These are phyloP conservation scores for Davidsoniella eucalypti DNA, from an alignment of 2,329 filamentous ascomycete species.

Conservation along the genomic window DNA sequence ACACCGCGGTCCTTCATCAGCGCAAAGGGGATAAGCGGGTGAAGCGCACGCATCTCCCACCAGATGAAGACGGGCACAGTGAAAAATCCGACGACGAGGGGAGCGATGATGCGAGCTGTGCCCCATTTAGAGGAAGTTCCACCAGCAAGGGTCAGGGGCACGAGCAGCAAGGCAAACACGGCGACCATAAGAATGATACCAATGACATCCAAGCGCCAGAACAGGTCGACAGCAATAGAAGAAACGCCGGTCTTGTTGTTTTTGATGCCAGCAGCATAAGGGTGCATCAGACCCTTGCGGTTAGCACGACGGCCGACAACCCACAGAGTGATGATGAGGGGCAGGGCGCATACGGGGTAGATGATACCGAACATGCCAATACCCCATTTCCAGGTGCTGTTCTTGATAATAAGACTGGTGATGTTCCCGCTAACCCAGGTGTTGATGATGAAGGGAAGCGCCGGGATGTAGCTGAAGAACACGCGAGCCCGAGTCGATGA, in stretches of 20 bases:
- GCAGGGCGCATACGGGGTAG: conserved; percentile 39
- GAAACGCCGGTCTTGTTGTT: conserved; percentile 18
- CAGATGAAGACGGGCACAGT: conserved; percentile 35
- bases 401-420: conserved; percentile 28
- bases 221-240: conserved; percentile 19
- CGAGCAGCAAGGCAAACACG: conserved; percentile 29
- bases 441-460: conserved; percentile 44
- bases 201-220: conserved; percentile 30
- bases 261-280: conserved; percentile 20
- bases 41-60: conserved; percentile 30
- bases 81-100: conserved; percentile 28
- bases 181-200: conserved; percentile 30
- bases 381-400: conserved; percentile 43
- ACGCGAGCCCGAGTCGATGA: conserved; percentile 46
- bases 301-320: conserved; percentile 36
- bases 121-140: conserved; percentile 25
- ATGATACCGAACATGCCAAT: conserved; percentile 50
- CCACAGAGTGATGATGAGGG: conserved; percentile 35
- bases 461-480: conserved; percentile 48
- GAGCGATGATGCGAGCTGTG: conserved; percentile 24
- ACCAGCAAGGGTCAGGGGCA: conserved; percentile 30
- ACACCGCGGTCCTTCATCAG: conserved; percentile 47
- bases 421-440: conserved; percentile 48
- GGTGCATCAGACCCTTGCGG: conserved; percentile 29
- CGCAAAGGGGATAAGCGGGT: conserved; percentile 42